Evolutionary conservation across 148 eudicot species (phyloP).

Genomic region (Heliosperma pusillum): DNA sequence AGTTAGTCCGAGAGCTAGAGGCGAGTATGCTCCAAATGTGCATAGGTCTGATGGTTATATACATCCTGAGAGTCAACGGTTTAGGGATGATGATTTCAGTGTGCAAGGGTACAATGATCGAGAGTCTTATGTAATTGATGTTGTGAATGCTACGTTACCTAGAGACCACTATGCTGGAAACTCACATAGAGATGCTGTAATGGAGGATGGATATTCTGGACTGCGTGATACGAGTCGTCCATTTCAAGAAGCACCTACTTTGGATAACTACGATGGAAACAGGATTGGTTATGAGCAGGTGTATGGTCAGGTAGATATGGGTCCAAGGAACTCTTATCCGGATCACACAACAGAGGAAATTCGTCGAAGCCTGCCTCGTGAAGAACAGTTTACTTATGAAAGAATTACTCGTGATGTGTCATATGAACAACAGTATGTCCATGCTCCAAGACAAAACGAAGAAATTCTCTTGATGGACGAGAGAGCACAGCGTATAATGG

Average conservation of each 20-base stretch:
- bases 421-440: not conserved
- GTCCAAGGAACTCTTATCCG: constrained; percentile 11
- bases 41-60: constrained; percentile 4
- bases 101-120: constrained; percentile 12
- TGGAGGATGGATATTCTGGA: constrained; percentile 15
- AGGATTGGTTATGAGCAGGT: constrained; percentile 10
- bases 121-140: constrained; percentile 4
- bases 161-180: constrained; percentile 3
- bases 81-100: constrained; percentile 5
- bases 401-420: not conserved
- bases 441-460: not conserved
- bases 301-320: constrained; percentile 20
- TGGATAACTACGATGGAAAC: constrained; percentile 14
- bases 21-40: constrained; percentile 8
- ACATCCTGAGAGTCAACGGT: constrained; percentile 19
- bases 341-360: constrained; percentile 10
- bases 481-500: not conserved
- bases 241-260: constrained; percentile 20
- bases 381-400: constrained; percentile 26
- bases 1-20: constrained; percentile 6
- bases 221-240: constrained; percentile 11
- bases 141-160: constrained; percentile 11
- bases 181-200: not conserved
- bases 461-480: not conserved
- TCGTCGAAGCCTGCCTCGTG: constrained; percentile 2